Evolutionary conservation across 352 stramenopile species (phyloP).

Genomic region (Phytopythium kandeliae): DNA sequence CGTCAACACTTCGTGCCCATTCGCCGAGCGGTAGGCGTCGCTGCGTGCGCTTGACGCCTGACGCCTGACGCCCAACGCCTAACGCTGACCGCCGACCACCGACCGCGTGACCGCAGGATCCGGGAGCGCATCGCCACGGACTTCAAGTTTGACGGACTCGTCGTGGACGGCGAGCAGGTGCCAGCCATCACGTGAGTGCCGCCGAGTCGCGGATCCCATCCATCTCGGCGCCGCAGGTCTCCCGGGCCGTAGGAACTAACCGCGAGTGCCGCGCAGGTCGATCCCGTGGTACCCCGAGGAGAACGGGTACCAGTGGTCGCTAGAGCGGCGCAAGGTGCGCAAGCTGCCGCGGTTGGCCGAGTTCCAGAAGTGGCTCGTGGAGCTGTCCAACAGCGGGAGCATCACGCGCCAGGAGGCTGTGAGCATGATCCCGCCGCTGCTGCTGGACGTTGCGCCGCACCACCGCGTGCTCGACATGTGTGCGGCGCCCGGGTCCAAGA

Average conservation of each 20-base stretch:
- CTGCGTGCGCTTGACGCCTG: too few relatives aligned
- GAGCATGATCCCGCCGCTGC: slow-evolving; percentile 98
- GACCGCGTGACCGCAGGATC: slow-evolving; percentile 33
- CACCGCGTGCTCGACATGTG: slow-evolving; percentile 98
- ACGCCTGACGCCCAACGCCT: too few relatives aligned
- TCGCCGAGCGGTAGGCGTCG: slow-evolving; percentile 54
- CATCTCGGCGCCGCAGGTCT: too few relatives aligned
- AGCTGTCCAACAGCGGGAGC: slow-evolving; percentile 90
- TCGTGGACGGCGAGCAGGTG: slow-evolving; percentile 76
- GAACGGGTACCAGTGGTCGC: slow-evolving; percentile 86
- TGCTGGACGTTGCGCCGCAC: slow-evolving; percentile 92
- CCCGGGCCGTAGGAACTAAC: too few relatives aligned
- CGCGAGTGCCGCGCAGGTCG: slow-evolving; percentile 11
- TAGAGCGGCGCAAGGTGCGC: slow-evolving; percentile 87
- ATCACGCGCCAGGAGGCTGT: slow-evolving; percentile 98
- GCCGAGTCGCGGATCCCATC: too few relatives aligned
- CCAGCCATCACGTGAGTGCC: slow-evolving; percentile 49
- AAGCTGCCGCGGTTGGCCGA: slow-evolving; percentile 89
- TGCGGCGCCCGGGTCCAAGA: slow-evolving; percentile 98
- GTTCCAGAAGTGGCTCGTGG: slow-evolving; percentile 96
- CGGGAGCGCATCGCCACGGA: slow-evolving; percentile 79
- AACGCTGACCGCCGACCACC: not conserved
- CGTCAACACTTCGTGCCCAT: slow-evolving; percentile 89
- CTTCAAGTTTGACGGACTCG: slow-evolving; percentile 81
- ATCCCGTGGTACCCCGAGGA: slow-evolving; percentile 90